Conservation (phyloP, 805 yeast genomes). For the Ogataea nitratoaversa region DNA sequence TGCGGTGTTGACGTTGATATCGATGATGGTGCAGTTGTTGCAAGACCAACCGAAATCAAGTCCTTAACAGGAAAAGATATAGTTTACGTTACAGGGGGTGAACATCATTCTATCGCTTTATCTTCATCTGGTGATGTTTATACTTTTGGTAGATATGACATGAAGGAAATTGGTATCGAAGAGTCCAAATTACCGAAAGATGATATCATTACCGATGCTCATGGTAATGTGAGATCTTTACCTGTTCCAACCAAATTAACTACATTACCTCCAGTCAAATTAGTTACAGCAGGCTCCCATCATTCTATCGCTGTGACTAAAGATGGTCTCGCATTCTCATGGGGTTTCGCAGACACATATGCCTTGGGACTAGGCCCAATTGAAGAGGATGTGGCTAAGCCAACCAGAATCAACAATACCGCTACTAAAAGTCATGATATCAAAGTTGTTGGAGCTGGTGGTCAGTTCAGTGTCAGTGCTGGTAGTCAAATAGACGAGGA, state of each 20-base stretch:
- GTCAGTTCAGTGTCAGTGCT: slow-evolving; percentile 89
- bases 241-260: slow-evolving; percentile 76
- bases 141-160: slow-evolving; percentile 88
- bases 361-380: slow-evolving; percentile 89
- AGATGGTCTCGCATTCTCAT: slow-evolving; percentile 83
- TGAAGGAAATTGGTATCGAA: slow-evolving; percentile 86
- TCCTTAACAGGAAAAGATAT: slow-evolving; percentile 56
- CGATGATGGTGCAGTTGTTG: slow-evolving; percentile 81
- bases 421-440: slow-evolving; percentile 84
- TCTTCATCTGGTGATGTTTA: slow-evolving; percentile 68
- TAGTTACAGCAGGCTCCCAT: slow-evolving; percentile 82
- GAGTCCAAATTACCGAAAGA: slow-evolving; percentile 61
- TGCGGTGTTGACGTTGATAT: slow-evolving; percentile 78
- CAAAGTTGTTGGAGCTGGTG: slow-evolving; percentile 82
- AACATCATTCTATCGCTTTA: slow-evolving; percentile 85
- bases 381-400: slow-evolving; percentile 81
- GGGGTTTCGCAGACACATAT: slow-evolving; percentile 98
- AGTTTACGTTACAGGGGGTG: slow-evolving; percentile 79
- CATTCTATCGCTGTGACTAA: slow-evolving; percentile 83
- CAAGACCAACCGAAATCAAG: slow-evolving; percentile 71
- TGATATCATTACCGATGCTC: slow-evolving; percentile 67
- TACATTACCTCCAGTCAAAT: slow-evolving; percentile 52
- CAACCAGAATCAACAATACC: slow-evolving; percentile 88
- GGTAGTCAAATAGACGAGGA: slow-evolving; percentile 61
- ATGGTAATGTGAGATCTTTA: slow-evolving; percentile 76